Evolutionary conservation across 1,284 basidiomycete species (phyloP).

Genomic region (Boletus hoseneyae): DNA sequence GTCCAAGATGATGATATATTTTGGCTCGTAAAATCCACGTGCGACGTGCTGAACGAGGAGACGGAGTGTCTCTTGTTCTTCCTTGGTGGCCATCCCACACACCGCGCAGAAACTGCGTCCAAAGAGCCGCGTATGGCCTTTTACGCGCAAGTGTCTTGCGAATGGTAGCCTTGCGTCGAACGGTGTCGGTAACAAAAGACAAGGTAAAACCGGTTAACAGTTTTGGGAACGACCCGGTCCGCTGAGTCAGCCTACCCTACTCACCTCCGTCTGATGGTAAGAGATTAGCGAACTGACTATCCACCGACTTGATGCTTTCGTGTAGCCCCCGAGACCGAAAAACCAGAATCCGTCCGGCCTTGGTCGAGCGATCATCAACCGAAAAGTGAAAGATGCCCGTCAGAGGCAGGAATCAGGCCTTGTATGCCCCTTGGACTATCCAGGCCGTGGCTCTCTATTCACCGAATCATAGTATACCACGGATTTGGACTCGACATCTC

Average conservation of each 20-base stretch:
- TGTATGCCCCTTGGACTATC: conserved; percentile 43
- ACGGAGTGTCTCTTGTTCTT: conserved; percentile 71
- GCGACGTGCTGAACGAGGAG: conserved; percentile 90
- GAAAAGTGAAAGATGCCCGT: conserved; percentile 78
- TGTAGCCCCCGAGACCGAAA: conserved; percentile 31
- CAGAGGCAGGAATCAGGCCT: conserved; percentile 69
- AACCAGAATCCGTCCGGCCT: conserved; percentile 71
- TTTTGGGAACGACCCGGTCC: too few relatives aligned
- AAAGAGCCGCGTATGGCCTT: too few relatives aligned
- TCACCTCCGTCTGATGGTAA: conserved; percentile 18
- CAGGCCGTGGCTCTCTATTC: neutral
- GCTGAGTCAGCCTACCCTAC: neutral
- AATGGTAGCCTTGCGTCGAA: too few relatives aligned
- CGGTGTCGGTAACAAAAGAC: too few relatives aligned
- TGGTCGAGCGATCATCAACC: conserved; percentile 90
- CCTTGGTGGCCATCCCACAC: conserved; percentile 60
- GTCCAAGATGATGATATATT: conserved; percentile 90
- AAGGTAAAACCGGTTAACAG: too few relatives aligned
- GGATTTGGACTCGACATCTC: conserved; percentile 67
- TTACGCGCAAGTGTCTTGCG: too few relatives aligned
- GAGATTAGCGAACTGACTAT: too few relatives aligned
- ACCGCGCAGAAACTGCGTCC: too few relatives aligned
- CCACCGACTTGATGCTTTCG: neutral
- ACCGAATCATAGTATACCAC: conserved; percentile 62
- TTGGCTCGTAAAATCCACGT: conserved; percentile 92